Percentiles rank a stretch among this genome's conserved stretches.
Evolutionary conservation across 1,284 basidiomycete genomes (phyloP).

Genomic region (Puccinia triticina): DNA sequence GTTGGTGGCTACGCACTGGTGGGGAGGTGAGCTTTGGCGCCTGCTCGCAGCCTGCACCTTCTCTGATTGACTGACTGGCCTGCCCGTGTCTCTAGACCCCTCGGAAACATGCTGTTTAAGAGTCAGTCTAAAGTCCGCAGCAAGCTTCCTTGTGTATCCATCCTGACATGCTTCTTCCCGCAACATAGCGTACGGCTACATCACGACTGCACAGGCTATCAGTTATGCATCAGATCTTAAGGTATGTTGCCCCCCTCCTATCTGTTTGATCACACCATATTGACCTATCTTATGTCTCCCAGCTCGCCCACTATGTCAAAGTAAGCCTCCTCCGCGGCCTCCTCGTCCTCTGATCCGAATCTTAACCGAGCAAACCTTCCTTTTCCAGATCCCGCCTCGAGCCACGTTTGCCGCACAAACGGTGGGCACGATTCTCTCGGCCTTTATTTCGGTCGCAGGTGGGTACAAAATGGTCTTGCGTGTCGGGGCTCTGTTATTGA

Average conservation of each 20-base stretch:
- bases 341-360: neutral
- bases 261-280: neutral
- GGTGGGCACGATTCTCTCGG: slow-evolving; percentile 39
- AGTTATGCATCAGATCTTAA: slow-evolving; percentile 48
- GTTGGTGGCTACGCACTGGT: slow-evolving; percentile 46
- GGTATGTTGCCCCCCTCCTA: neutral
- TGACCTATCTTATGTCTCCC: neutral
- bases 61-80: neutral
- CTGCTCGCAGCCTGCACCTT: neutral
- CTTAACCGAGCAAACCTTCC: neutral
- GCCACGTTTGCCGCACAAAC: slow-evolving; percentile 40
- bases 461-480: neutral
- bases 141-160: neutral
- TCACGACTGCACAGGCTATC: slow-evolving; percentile 45
- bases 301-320: slow-evolving; percentile 51
- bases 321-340: neutral
- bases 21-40: slow-evolving; percentile 16
- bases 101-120: slow-evolving; percentile 50
- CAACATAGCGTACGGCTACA: slow-evolving; percentile 48
- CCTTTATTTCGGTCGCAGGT: slow-evolving; percentile 42
- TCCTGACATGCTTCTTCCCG: neutral
- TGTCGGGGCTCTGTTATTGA: neutral
- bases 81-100: slow-evolving; percentile 2
- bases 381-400: slow-evolving; percentile 34
- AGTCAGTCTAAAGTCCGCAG: slow-evolving; percentile 12